Base-by-base conservation (phyloP, 192 early-diverging fungal species). In the Backusella sp. region DNA sequence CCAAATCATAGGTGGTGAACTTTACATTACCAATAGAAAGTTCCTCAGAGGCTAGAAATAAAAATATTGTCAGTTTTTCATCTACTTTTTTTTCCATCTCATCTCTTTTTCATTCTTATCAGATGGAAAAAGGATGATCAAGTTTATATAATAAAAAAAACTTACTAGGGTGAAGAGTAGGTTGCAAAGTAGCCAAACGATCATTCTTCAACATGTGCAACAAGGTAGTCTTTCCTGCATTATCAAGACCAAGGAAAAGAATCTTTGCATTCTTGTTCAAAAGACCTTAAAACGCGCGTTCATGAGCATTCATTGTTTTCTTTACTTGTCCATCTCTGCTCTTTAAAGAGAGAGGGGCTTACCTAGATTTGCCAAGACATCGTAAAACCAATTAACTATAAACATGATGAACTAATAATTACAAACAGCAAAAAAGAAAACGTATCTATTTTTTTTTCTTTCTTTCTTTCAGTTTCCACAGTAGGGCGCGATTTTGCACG, bases 141-240 rank as follows among this genome's bases (percentile, higher is more conserved):
- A 19, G 17, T 19, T 36, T 62, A 62, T 21, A 32, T 32, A 3
- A n/a, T n/a, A 52, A 17, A 39, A 36, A 15, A 4, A 37, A 83
- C 93, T 80, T 90, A 96, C 95, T 99, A 72, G 98, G 98, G 83
- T 99, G 96, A 84, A 96, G 90, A 44, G 98, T 99, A 34, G 98
- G 98, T 80, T 94, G 91, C 41, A 98, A 88, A 66, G 93, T 93
- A 39, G 95, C 95, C 81, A 99, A 84, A 77, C 98, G 94, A 84
- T 98, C 97, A 84, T 97, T 99, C 90, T 99, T 99, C 79, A 99
- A 90, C 95, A 99, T 97, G 88, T 99, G 98, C 69, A 99, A 89
- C 21, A 99, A 88, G 66, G 98, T 99, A 3, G 98, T 99, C 87
- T 99, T 99, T 65, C 91, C 91, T 66, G 91, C 91, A 81, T 92